Base-by-base conservation (phyloP, 257 asterid genomes). In the Leonotis leonurus region DNA sequence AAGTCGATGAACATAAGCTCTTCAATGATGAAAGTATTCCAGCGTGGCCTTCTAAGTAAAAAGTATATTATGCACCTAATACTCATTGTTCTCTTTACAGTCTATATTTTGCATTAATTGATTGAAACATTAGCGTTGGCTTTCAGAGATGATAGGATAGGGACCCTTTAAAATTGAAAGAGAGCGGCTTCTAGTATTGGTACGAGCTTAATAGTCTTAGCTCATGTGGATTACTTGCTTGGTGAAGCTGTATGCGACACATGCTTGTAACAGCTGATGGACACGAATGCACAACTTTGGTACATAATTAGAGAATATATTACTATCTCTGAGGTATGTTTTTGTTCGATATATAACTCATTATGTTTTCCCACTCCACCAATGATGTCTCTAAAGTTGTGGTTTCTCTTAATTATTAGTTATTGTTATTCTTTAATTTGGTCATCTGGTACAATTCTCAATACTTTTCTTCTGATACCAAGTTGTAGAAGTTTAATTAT, bases 161-260 rank as follows among this genome's bases (percentile, higher is more conserved):
- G 74, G 97, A 93, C 64, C 87, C 87, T 54, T 81, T 90, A 33
- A 83, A 58, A 65, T 78, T 93, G 96, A 93, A 97, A 6, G 96
- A 87, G 70, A 84, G 95, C 62, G 99, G 99, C 53, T 93, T 93
- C 81, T 96, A 89, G 74, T 93, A 89, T 79, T 93, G 97, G 97
- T 93, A 79, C 44, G 89, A 64, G 75, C 56, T 67, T 63, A 65
- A 40, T 25, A 69, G 54, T 46, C 60, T 56, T 63, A 46, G 32
- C 60, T 45, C 60, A 32, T 53, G 41, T 48, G 13, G n/a, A 50
- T 71, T 80, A 65, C 72, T 56, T n/a, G n/a, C n/a, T n/a, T 55
- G 59, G 54, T 66, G 57, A 73, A 73, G 65, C 66, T 56, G 50
- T 49, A 65, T 70, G 72, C 84, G 63, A 83, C 66, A 30, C 56